Evolutionary conservation across 257 asterid genomes (phyloP), one percentile per base, ranked within the genome.

Genomic region (Solanum gandarillasii): DNA sequence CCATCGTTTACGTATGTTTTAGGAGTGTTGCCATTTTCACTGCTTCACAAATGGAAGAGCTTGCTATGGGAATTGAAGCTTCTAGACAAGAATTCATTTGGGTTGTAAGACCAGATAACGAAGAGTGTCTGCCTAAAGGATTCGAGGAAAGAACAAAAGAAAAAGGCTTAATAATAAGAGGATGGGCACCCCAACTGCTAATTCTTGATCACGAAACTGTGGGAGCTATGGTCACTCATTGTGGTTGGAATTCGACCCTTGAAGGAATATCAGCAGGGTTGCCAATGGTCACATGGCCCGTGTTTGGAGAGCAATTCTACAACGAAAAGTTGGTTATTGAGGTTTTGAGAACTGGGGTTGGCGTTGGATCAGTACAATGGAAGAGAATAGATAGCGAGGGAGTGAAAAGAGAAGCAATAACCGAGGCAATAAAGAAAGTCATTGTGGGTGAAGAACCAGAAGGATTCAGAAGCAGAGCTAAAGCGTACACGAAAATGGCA

Each of bases 1-100:
- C 98, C 1, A 95, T 95, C 0, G 93, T 94, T 34, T 95, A 93
- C 79, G 16, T 87, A 4, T n/a, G 91, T 41, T 89, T 83, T 9
- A 86, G 89, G 16, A 83, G 89, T 73, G 21, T 89, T 13, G 87
- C 89, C 2, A n/a, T 31, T 25, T 73, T 89, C 1, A 75, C 72
- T n/a, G 14, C 72, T 2, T 9, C 29, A 12, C 89, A 87, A 35
- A 6, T 89, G 5, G 41, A 23, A 25, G 89, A 87, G 12, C 78
- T 87, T 1, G 89, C 89, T 10, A 41, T 18, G 35, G 91, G 89
- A 29, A 72, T 87, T 35, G 88, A 87, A 74, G 83, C 82, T 35
- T 83, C 91, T 4, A 76, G 88, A 3, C 76, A 41, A 35, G 31
- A 58, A 14, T 87, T 89, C 88, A 76, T 89, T 32, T 84, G 89